Conservation (phyloP, 2,329 filamentous ascomycete species). For the Aspergillus quadricinctus region DNA sequence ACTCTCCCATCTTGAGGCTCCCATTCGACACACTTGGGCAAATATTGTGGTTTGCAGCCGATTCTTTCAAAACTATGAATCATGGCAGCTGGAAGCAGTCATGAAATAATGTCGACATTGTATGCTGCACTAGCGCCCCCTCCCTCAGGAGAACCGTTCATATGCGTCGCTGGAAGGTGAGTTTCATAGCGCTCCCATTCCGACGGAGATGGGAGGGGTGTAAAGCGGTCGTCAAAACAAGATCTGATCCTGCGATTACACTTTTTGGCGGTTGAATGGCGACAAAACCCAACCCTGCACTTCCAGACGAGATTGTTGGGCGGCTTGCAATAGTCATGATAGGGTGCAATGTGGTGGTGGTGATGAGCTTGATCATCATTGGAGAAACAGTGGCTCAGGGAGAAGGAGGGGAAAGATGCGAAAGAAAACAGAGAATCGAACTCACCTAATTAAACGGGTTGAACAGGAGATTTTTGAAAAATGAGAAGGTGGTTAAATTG, state of each 20-base stretch:
- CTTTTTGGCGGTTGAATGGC: neutral
- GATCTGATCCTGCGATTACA: neutral
- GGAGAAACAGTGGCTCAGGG: neutral
- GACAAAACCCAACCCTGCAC: neutral
- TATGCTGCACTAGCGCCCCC: neutral
- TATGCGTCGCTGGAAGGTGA: neutral
- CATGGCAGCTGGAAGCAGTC: neutral
- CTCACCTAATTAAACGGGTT: neutral
- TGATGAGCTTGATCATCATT: neutral
- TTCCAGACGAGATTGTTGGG: neutral
- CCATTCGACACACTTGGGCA: neutral
- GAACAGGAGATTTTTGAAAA: neutral
- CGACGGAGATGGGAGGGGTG: neutral
- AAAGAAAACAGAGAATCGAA: constrained; percentile 1
- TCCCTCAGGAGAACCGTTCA: neutral
- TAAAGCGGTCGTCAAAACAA: neutral
- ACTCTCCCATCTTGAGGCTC: neutral
- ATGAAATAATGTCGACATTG: neutral
- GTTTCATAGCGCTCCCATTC: neutral
- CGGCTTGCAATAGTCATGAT: neutral
- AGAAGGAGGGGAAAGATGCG: constrained; percentile 4
- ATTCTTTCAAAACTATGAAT: neutral
- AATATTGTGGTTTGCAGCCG: neutral
- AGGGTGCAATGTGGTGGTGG: neutral
- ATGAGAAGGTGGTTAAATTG: neutral